Evolutionary conservation across 2,329 filamentous ascomycete genomes (phyloP), one percentile per base, ranked within the genome.

Genomic region (Xylariaceae sp.): DNA sequence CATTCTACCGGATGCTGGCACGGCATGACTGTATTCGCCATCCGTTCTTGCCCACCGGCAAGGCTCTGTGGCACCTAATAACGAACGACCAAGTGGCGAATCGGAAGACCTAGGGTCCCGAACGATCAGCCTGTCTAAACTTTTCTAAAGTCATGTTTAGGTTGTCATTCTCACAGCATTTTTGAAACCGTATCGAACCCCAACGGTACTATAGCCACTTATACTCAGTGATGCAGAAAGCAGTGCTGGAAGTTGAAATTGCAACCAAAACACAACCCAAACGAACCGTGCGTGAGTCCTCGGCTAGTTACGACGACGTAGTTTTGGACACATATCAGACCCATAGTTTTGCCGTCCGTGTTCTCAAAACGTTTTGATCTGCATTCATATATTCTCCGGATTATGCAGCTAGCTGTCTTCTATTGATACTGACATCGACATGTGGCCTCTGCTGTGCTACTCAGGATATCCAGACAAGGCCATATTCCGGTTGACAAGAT

Each of bases 401-500:
- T 50, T 44, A 46, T 19, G 47, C 22, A 37, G 19, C 47, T 49
- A 36, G 18, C 50, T 50, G 34, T 36, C 34, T 55, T 55, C 37
- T 49, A 49, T 55, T 48, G 47, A 15, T 49, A 49, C 53, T 48
- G 47, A 55, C 39, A 41, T 42, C 39, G 37, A 42, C 43, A 47
- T 47, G 30, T 46, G 22, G 29, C 32, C 10, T 29, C 48, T 43
- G 16, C 22, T 41, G 30, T 44, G n/a, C 34, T 39, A 46, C 34
- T 15, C 54, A 48, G 43, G 48, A 45, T 32, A 56, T 49, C 18
- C 30, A 46, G 19, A 46, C 46, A 51, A 56, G 49, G 58, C 58
- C 54, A 53, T 53, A 56, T 60, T 54, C 57, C 53, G 57, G 57
- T 54, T 60, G 48, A 49, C 56, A 51, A 60, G 48, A 34, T 34